Evolutionary conservation across 1,139 yeast genomes (phyloP).

Genomic region (Candida sp.): DNA sequence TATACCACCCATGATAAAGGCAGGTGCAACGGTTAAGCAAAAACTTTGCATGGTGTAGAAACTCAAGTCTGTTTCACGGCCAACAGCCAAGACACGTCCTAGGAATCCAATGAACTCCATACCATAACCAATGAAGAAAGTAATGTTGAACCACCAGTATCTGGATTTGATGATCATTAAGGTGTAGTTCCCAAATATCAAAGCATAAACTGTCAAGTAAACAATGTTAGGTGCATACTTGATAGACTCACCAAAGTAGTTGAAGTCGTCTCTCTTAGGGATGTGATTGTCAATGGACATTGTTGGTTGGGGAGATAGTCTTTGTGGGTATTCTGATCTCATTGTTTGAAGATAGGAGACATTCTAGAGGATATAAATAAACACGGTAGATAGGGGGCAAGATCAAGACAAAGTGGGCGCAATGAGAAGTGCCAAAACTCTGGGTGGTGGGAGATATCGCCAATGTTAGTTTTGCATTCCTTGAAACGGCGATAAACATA

Average conservation of each 20-base stretch:
- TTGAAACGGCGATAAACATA: no score
- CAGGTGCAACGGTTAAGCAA: constrained; percentile 80
- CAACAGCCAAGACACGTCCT: constrained; percentile 57
- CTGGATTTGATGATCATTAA: constrained; percentile 25
- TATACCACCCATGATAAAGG: constrained; percentile 86
- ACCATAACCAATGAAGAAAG: constrained; percentile 32
- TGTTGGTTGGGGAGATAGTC: no score
- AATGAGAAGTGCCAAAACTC: no score
- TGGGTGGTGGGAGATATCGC: no score
- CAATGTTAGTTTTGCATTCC: no score
- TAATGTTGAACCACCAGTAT: constrained; percentile 33
- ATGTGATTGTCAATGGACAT: no score
- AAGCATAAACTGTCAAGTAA: constrained; percentile 28
- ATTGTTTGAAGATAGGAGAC: no score
- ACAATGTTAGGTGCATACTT: constrained; percentile 34
- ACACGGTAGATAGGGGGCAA: no score
- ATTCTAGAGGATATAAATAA: no score
- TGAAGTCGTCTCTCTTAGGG: no score
- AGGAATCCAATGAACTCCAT: constrained; percentile 64
- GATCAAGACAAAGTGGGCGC: no score
- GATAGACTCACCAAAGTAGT: constrained; percentile 26
- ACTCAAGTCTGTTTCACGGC: constrained; percentile 31
- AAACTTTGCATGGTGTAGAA: constrained; percentile 68
- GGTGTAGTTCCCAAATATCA: constrained; percentile 24
- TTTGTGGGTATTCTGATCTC: no score